These are phyloP conservation scores for Stylonectria norvegica DNA, from an alignment of 2,329 filamentous ascomycete genomes.

Conservation along the genomic window DNA sequence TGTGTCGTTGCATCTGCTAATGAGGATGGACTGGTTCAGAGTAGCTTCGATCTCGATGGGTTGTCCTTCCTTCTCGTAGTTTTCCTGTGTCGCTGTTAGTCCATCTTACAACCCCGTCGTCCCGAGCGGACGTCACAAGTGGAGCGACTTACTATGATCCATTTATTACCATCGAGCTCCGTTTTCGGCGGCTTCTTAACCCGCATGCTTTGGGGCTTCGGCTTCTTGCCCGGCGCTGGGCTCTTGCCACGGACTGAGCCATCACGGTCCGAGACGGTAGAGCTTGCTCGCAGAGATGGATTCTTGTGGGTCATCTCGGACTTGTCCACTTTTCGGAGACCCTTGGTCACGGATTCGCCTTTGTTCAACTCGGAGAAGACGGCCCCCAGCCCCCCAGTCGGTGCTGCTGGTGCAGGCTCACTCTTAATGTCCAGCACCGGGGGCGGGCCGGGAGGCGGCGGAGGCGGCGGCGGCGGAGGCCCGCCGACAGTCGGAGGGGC, in stretches of 20 bases:
- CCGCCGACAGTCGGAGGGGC: slow-evolving; percentile 49
- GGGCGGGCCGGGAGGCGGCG: slow-evolving; percentile 66
- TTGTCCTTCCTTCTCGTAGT: slow-evolving; percentile 73
- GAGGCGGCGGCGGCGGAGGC: slow-evolving; percentile 57
- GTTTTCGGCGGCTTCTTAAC: slow-evolving; percentile 77
- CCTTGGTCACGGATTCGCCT: slow-evolving; percentile 81
- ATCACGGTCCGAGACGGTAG: slow-evolving; percentile 62
- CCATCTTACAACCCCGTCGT: slow-evolving; percentile 2
- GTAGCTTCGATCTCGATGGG: slow-evolving; percentile 79
- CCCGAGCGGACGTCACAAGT: background rate
- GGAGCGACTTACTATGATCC: slow-evolving; percentile 66
- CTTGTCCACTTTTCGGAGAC: slow-evolving; percentile 88
- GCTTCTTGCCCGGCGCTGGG: slow-evolving; percentile 82
- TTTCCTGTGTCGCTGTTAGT: slow-evolving; percentile 57
- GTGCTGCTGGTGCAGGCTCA: slow-evolving; percentile 25
- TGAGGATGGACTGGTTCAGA: slow-evolving; percentile 84
- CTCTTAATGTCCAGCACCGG: slow-evolving; percentile 61
- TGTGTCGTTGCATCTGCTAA: slow-evolving; percentile 86
- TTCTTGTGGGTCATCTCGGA: slow-evolving; percentile 99
- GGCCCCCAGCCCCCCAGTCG: slow-evolving; percentile 67
- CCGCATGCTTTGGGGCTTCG: slow-evolving; percentile 81
- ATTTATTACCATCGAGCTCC: slow-evolving; percentile 85
- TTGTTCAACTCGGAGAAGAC: slow-evolving; percentile 92
- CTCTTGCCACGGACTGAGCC: slow-evolving; percentile 67
- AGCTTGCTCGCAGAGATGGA: slow-evolving; percentile 72